Base-by-base conservation (phyloP, 2,329 filamentous ascomycete genomes). In the Xylaria digitata region DNA sequence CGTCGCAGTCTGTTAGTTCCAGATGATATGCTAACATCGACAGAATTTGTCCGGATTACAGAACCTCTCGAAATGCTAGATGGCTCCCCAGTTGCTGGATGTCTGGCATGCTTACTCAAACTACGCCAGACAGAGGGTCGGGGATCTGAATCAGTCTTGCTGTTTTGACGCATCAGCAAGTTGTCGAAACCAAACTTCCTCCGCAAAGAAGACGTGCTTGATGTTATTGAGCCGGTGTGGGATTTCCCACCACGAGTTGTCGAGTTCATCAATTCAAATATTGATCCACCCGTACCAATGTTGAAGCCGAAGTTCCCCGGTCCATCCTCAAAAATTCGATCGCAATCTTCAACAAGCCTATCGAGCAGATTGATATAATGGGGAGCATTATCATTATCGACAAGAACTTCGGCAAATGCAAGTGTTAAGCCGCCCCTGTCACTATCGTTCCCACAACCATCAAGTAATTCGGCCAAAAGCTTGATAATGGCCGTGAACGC, bases 361-460 rank as follows among this genome's bases (percentile, higher is more conserved):
- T 97, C 94, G 52, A 97, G 84, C 15, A 97, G 82, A 62, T 95
- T 96, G 72, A 97, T 94, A 76, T 95, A 96, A 69, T 94, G 87
- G 66, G 92, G 89, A 1, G 94, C 89, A 67, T 90, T 89, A 6
- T 90, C 91, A 65, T 94, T 90, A 4, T 89, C 87, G 1, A 96
- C 91, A 6, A 98, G 82, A 57, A 97, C 84, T 76, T 97, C 94
- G 0, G 94, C 90, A 81, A 98, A 97, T 0, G 93, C 92, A 50
- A 93, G 88, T 0, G 94, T 97, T 72, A 98, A 81, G 23, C 93
- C 92, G 55, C 95, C 95, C 54, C 94, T 87, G 76, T 97, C 95
- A 37, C 93, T 92, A 75, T 97, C 95, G 74, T 97, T 97, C 57
- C 90, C 90, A 71, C 94, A 97, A 2, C 93, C 94, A 70, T 97